Evolutionary conservation across 352 stramenopile species (phyloP), one percentile per base, ranked within the genome.

Genomic region (Pythium volutum): DNA sequence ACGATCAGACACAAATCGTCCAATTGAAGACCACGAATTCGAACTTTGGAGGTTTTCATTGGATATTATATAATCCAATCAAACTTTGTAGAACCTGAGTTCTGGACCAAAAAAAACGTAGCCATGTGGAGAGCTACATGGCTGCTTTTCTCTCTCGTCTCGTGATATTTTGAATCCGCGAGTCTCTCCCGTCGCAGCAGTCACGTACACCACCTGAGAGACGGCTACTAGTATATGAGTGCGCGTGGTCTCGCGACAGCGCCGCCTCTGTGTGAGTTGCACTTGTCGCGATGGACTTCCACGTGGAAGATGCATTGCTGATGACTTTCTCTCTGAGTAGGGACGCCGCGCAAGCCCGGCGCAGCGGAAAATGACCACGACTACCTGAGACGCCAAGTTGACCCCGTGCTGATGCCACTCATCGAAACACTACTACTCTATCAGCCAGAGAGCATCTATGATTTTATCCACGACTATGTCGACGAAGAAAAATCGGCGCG

Each of bases 391-490:
- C 75, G 76, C n/a, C 75, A 74, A 50, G 85, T 94, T 8, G 83
- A 93, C 52, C 81, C 81, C 6, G 72, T 95, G 55, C 74, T 93
- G 31, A 95, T 93, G 83, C 81, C 83, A 15, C 72, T 93, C 5
- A 93, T 93, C 36, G 81, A 91, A 55, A 75, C 83, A 18, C 58
- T 95, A 42, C 63, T 95, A 49, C 70, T 93, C 12, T 91, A 91
- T 45, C 83, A 94, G 36, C 82, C 85, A 0, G 73, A 87, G 43
- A 88, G 79, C 50, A 80, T 94, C 64, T 89, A 91, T 45, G 81
- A 89, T 50, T 94, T 92, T 38, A 89, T 91, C 34, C 69, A 84
- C 62, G 77, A 91, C 67, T 91, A 89, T 58, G 74, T 91, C 18
- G 80, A 91, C 56, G 72, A 88, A 29, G 61, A 72, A 14, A 87